Percentiles rank a stretch among this genome's conserved stretches.
Evolutionary conservation across 768 basidiomycete species (phyloP).

Genomic region (Xerocomellus intermedius): DNA sequence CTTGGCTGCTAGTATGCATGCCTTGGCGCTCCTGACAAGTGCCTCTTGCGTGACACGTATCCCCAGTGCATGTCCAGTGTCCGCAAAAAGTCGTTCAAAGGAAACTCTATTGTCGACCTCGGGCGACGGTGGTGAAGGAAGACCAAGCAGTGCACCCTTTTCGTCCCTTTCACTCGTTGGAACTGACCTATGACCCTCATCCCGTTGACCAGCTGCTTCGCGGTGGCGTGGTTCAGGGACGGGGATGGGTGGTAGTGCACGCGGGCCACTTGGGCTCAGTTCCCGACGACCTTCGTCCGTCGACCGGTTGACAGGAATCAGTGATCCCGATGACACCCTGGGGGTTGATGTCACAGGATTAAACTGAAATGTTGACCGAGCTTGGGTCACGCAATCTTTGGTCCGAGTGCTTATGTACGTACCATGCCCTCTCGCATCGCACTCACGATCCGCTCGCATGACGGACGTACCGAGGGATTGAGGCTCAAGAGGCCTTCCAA

Average conservation of each 20-base stretch:
- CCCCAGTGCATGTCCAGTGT: slow-evolving; percentile 2
- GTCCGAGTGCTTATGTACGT: slow-evolving; percentile 24
- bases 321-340: slow-evolving; percentile 13
- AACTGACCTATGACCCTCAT: neutral
- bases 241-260: slow-evolving; percentile 19
- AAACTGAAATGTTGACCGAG: slow-evolving; percentile 24
- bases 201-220: slow-evolving; percentile 1
- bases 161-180: slow-evolving; percentile 1
- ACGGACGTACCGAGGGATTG: slow-evolving; percentile 59
- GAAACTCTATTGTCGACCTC: neutral
- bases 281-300: slow-evolving; percentile 12
- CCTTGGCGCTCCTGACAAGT: slow-evolving; percentile 33
- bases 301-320: slow-evolving; percentile 25
- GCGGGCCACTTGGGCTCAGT: slow-evolving; percentile 3
- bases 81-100: neutral
- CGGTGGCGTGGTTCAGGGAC: neutral
- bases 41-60: slow-evolving; percentile 17
- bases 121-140: slow-evolving; percentile 10
- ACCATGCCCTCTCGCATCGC: slow-evolving; percentile 76
- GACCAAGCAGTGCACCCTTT: slow-evolving; percentile 17
- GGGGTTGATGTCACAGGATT: slow-evolving; percentile 18
- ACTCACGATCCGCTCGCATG: slow-evolving; percentile 65
- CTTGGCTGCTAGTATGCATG: slow-evolving; percentile 36
- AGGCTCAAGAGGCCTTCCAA: slow-evolving; percentile 71
- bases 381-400: neutral